Evolutionary conservation across 352 stramenopile genomes (phyloP).

Genomic region (Phytophthora colocasiae): DNA sequence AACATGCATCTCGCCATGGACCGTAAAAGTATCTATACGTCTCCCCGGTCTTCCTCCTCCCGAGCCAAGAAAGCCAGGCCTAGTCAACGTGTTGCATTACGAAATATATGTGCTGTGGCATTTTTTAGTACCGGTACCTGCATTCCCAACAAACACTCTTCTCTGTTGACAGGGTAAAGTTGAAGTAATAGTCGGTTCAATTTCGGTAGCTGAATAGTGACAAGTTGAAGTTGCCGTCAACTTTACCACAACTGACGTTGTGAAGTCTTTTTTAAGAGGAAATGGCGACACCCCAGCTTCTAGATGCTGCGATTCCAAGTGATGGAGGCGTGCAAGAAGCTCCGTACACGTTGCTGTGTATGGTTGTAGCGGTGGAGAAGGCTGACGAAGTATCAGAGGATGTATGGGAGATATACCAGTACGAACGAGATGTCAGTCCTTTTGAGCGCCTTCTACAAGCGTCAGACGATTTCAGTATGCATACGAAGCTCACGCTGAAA

Average conservation of each 20-base stretch:
- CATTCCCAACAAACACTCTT: neutral
- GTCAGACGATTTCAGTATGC: slow-evolving; percentile 25
- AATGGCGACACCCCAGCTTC: slow-evolving; percentile 28
- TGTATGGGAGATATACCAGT: slow-evolving; percentile 12
- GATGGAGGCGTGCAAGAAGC: slow-evolving; percentile 30
- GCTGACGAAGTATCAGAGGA: slow-evolving; percentile 2
- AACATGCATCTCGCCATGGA: slow-evolving; percentile 38
- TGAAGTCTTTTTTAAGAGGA: neutral
- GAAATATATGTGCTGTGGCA: slow-evolving; percentile 49
- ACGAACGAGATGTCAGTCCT: slow-evolving; percentile 17
- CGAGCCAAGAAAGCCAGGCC: slow-evolving; percentile 20
- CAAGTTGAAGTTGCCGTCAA: slow-evolving; percentile 33
- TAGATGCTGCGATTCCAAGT: slow-evolving; percentile 24
- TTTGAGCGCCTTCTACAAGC: slow-evolving; percentile 32
- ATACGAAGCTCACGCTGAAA: slow-evolving; percentile 12
- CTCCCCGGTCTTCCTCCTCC: slow-evolving; percentile 10
- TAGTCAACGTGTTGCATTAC: slow-evolving; percentile 47
- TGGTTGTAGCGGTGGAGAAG: slow-evolving; percentile 31
- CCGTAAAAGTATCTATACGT: slow-evolving; percentile 51
- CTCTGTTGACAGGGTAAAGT: neutral
- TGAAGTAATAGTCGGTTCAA: slow-evolving; percentile 16
- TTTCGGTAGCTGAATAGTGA: slow-evolving; percentile 23
- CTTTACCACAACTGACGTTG: neutral
- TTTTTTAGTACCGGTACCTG: slow-evolving; percentile 12
- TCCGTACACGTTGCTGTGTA: slow-evolving; percentile 32